Conservation (phyloP, 139 green algal species). For the Auxenochlorella pyrenoidosa region DNA sequence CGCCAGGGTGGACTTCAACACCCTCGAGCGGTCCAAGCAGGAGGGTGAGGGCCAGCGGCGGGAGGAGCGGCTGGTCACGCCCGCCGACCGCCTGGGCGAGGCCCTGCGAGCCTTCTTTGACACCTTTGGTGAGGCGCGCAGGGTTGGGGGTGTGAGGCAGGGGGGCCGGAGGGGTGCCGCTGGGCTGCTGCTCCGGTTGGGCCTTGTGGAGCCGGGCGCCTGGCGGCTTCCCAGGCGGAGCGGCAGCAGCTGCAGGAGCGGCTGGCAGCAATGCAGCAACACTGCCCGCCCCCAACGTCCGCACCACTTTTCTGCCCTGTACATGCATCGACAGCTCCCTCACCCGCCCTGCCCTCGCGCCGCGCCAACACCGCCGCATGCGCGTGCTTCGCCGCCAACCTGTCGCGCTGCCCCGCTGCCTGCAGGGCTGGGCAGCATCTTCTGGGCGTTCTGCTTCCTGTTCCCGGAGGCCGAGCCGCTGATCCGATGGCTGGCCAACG, state of each 20-base stretch:
- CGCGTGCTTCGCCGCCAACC: not conserved
- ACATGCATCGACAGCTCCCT: too few relatives aligned
- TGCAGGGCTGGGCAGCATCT: constrained; percentile 1
- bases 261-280: not conserved
- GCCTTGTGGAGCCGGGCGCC: too few relatives aligned
- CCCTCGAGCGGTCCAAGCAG: not conserved
- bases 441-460: constrained; percentile 15
- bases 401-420: too few relatives aligned
- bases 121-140: not conserved
- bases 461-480: not conserved
- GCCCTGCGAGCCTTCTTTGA: not conserved
- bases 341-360: not conserved
- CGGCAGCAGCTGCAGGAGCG: not conserved
- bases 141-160: too few relatives aligned
- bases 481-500: constrained; percentile 6
- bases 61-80: not conserved
- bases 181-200: too few relatives aligned
- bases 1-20: constrained; percentile 6
- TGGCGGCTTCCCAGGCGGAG: too few relatives aligned
- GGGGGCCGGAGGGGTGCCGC: too few relatives aligned
- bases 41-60: not conserved
- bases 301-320: too few relatives aligned
- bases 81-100: not conserved
- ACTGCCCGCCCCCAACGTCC: not conserved
- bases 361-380: not conserved